Percentiles rank a stretch among this genome's conserved stretches.
Evolutionary conservation across 345 rosid genomes (phyloP).

Genomic region (Rhodomyrtus tomentosa): DNA sequence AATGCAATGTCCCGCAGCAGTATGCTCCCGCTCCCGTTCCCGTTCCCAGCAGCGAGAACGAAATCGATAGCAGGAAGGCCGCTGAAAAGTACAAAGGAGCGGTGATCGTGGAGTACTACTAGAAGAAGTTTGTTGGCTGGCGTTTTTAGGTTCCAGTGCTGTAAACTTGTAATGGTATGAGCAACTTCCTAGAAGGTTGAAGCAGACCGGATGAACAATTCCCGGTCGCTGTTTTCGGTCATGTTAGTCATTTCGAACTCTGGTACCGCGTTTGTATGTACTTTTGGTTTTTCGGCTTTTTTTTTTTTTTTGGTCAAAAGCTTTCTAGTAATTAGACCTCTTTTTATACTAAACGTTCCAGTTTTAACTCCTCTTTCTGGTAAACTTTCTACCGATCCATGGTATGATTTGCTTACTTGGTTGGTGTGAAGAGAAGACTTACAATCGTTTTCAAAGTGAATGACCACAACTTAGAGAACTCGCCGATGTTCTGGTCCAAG

Average conservation of each 20-base stretch:
- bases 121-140: no score
- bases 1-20: no score
- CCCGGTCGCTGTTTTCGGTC: background rate
- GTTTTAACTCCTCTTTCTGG: background rate
- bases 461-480: background rate
- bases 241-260: background rate
- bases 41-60: no score
- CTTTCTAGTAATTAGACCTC: background rate
- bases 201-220: background rate
- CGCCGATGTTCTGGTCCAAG: background rate
- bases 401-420: background rate
- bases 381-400: background rate
- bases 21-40: no score
- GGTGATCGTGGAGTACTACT: no score
- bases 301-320: background rate
- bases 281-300: background rate
- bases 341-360: background rate
- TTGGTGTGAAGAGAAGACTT: background rate
- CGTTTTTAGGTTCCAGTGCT: background rate
- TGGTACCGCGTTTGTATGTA: background rate
- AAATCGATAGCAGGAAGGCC: no score
- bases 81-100: no score
- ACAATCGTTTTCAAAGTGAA: background rate
- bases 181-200: background rate
- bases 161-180: background rate